Percentiles rank a stretch among this genome's conserved stretches.
phyloP scores from a whole-genome alignment of 805 yeast genomes.

The Schwanniomyces yamadae region DNA sequence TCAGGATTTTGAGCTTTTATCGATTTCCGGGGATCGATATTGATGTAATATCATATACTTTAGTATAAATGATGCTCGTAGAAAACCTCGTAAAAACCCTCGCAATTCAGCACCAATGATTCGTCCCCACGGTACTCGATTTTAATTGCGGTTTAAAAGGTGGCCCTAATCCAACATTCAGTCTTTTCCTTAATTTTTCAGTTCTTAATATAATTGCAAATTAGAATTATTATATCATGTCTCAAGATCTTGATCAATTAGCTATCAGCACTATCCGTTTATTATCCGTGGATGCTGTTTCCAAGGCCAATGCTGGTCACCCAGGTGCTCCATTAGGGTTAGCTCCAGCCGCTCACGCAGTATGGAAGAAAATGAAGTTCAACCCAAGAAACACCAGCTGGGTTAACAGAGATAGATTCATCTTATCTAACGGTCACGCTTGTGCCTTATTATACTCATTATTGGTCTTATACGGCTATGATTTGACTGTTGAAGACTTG shows the following conservation, averaged over 20 bases:
- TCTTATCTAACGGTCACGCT: conserved; percentile 95
- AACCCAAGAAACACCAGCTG: conserved; percentile 90
- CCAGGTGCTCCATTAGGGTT: conserved; percentile 99
- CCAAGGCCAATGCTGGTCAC: conserved; percentile 92
- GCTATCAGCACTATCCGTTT: conserved; percentile 88
- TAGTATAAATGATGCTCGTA: too few relatives aligned
- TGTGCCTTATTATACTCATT: conserved; percentile 85
- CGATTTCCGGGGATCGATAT: too few relatives aligned
- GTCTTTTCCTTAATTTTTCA: too few relatives aligned
- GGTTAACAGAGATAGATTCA: conserved; percentile 95
- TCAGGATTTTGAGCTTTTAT: too few relatives aligned
- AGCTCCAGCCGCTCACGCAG: conserved; percentile 91
- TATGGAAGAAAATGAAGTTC: conserved; percentile 77
- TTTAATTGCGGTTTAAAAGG: too few relatives aligned
- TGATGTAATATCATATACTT: too few relatives aligned
- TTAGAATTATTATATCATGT: conserved; percentile 5
- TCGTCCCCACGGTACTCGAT: too few relatives aligned
- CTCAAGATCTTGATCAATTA: conserved; percentile 53
- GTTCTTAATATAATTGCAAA: too few relatives aligned
- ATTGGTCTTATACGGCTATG: conserved; percentile 84
- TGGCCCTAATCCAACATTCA: too few relatives aligned
- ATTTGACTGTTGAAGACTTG: conserved; percentile 77
- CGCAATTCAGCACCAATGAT: too few relatives aligned
- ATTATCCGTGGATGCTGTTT: conserved; percentile 83
- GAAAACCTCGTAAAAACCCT: too few relatives aligned